Percentiles rank a stretch among this genome's conserved stretches.
Conservation (phyloP, 139 green algal genomes). For the Chlamydomonas schloesseri region DNA sequence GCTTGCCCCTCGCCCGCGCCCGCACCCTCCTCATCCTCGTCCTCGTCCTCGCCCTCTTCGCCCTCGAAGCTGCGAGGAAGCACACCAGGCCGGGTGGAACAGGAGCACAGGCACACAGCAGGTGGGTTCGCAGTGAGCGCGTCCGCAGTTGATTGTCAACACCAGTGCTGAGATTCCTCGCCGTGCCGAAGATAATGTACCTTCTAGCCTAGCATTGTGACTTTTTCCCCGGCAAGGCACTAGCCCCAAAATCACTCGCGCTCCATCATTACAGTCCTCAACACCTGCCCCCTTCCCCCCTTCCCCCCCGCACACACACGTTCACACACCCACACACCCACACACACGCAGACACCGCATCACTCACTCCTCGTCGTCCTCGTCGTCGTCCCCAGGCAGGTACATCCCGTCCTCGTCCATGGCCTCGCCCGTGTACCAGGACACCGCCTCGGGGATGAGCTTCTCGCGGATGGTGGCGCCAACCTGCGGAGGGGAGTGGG, state of each 20-base stretch:
- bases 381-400: slow-evolving; percentile 56
- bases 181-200: too few species aligned
- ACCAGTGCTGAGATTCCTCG: too few species aligned
- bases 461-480: slow-evolving; percentile 82
- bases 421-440: slow-evolving; percentile 95
- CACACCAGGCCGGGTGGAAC: not conserved
- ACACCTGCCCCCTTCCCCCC: not conserved
- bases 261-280: too few species aligned
- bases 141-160: too few species aligned
- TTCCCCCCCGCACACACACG: not conserved
- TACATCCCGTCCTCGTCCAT: slow-evolving; percentile 72
- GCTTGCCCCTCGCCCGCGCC: slow-evolving; percentile 50
- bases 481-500: slow-evolving; percentile 29
- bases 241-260: too few species aligned
- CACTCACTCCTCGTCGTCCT: slow-evolving; percentile 64
- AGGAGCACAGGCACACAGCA: slow-evolving; percentile 26
- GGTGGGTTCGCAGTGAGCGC: too few species aligned
- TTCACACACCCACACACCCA: not conserved
- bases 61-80: slow-evolving; percentile 67
- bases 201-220: too few species aligned
- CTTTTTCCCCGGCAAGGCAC: not conserved
- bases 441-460: slow-evolving; percentile 88
- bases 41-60: slow-evolving; percentile 79
- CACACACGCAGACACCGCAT: not conserved
- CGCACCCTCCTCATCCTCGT: slow-evolving; percentile 53